Base-by-base conservation (phyloP, 495 filamentous ascomycete species). In the Penicillium arizonense region DNA sequence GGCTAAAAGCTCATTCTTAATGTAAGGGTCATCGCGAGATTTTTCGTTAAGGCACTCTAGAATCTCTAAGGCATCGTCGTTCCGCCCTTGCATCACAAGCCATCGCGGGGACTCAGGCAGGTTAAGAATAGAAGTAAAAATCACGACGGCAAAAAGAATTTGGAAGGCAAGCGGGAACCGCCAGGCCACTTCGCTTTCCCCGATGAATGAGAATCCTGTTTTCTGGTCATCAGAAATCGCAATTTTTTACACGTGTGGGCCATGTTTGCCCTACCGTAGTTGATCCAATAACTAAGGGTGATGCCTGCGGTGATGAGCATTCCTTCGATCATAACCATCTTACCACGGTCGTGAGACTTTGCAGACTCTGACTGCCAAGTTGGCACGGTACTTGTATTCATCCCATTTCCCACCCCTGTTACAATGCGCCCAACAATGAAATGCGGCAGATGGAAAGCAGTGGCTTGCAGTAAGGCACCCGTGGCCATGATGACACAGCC, bases 311-410 rank as follows among this genome's bases (percentile, higher is more conserved):
- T 86, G 52, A 88, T 86, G 38, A 88, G 68, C 39, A 83, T 65
- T 55, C 81, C 85, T 65, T 89, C 85, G 41, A 91, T 83, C 85
- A 90, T 88, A 54, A 91, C 85, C 58, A 90, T 71, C 55, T 87
- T 87, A 13, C 89, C 88, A 54, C 87, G 79, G 51, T 83, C 77
- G 54, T 89, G 83, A 0, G 86, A 76, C 54, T 84, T 85, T 16
- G 83, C 82, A 5, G 83, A 87, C 61, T 92, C 88, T 0, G 86
- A 86, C 58, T 90, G 69, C 69, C 69, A 72, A 9, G 64, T 68
- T 0, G 71, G 71, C 8, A 75, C 74, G 5, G 77, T 82, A 38
- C 67, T 74, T 1, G 73, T 80, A 47, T 82, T 82, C 51, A 77
- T 80, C 44, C 84, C 85, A 47, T 86, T 86, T 4, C 86, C 86